Conservation (phyloP, 2,329 filamentous ascomycete genomes). For the Aspergillus sergii region DNA sequence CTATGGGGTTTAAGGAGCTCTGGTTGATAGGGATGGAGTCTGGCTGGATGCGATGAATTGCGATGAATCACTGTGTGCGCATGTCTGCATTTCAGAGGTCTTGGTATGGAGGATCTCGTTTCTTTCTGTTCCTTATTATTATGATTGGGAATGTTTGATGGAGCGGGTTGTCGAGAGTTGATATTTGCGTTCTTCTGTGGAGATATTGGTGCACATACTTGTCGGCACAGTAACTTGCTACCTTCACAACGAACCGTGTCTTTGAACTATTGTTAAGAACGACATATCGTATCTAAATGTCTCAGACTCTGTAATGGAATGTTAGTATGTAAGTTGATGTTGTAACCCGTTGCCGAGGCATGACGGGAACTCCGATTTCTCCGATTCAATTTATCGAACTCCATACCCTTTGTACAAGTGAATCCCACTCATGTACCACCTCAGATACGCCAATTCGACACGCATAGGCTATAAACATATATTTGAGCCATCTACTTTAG, state of each 20-base stretch:
- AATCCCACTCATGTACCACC: background rate
- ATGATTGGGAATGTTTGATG: conserved; percentile 1
- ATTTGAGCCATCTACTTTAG: background rate
- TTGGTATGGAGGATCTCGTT: background rate
- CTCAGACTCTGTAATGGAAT: background rate
- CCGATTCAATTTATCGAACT: background rate
- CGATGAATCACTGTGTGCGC: conserved; percentile 10
- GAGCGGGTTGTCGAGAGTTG: conserved; percentile 1
- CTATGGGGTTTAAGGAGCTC: conserved; percentile 12
- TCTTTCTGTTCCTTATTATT: background rate
- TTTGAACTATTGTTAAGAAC: background rate
- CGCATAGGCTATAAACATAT: background rate
- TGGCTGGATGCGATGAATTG: conserved; percentile 12
- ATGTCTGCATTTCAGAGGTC: conserved; percentile 7
- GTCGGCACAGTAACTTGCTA: background rate
- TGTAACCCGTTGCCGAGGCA: background rate
- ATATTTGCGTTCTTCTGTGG: conserved; percentile 4
- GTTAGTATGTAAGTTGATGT: background rate
- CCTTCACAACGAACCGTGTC: background rate
- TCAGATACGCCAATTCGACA: background rate
- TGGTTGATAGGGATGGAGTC: conserved; percentile 15
- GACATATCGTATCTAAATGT: background rate
- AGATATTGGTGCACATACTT: conserved; percentile 12
- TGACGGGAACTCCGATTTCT: background rate
- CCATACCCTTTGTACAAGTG: background rate